phyloP scores from a whole-genome alignment of 345 rosid species.

The Dovyalis caffra region DNA sequence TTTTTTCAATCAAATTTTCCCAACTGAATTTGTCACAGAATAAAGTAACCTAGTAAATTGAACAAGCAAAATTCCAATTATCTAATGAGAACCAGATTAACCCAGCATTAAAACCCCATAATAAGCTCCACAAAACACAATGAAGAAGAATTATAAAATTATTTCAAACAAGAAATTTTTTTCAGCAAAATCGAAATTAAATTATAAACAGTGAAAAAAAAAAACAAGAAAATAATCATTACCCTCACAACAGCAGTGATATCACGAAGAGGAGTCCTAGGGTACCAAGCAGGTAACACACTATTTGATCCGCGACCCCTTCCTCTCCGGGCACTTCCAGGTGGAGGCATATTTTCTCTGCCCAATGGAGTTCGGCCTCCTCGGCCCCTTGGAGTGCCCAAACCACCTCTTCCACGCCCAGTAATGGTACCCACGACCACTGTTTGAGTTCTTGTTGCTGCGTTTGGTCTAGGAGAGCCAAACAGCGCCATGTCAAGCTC shows the following conservation, averaged over 20 bases:
- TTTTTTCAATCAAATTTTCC: too few species aligned
- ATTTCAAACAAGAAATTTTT: too few species aligned
- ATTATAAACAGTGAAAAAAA: neutral
- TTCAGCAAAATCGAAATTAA: too few species aligned
- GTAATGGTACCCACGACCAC: conserved; percentile 21
- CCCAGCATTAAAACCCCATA: neutral
- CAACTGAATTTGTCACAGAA: too few species aligned
- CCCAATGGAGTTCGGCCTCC: conserved; percentile 31
- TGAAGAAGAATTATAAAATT: neutral
- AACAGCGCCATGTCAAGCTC: conserved; percentile 8
- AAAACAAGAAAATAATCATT: conserved; percentile 3
- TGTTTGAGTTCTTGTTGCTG: neutral
- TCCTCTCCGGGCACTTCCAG: conserved; percentile 23
- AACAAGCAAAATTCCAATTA: neutral
- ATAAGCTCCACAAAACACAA: neutral
- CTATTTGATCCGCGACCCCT: conserved; percentile 33
- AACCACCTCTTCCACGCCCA: conserved; percentile 35
- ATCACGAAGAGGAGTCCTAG: conserved; percentile 75
- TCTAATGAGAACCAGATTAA: neutral
- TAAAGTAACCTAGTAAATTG: neutral
- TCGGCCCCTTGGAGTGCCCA: conserved; percentile 41
- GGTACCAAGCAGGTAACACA: conserved; percentile 78
- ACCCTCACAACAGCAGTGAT: conserved; percentile 63
- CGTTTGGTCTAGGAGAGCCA: conserved; percentile 29
- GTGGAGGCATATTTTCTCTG: conserved; percentile 37